Evolutionary conservation across 2,329 filamentous ascomycete genomes (phyloP).

Genomic region (Metarhizium anisopliae): DNA sequence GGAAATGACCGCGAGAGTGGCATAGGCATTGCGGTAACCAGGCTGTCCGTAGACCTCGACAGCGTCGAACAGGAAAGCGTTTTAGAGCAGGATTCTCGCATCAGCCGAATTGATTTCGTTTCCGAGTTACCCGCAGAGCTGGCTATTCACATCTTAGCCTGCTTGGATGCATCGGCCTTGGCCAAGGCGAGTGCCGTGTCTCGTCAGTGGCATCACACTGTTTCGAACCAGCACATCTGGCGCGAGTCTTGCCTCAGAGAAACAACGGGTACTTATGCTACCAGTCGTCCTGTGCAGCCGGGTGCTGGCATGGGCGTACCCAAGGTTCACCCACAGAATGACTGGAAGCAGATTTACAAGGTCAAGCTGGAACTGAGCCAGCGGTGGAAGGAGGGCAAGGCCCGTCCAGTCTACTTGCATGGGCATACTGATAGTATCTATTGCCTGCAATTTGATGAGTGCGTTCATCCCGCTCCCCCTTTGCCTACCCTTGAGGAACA

Average conservation of each 20-base stretch:
- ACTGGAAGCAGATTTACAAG: constrained; percentile 82
- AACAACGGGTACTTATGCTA: constrained; percentile 52
- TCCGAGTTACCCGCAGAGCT: constrained; percentile 46
- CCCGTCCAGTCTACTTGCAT: constrained; percentile 78
- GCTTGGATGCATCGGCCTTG: constrained; percentile 45
- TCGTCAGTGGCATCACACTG: constrained; percentile 36
- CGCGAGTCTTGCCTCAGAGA: constrained; percentile 53
- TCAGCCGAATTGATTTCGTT: constrained; percentile 51
- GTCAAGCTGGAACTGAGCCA: constrained; percentile 66
- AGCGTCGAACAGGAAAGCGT: constrained; percentile 22
- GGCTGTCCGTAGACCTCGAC: constrained; percentile 29
- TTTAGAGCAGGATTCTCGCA: constrained; percentile 27
- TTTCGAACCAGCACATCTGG: constrained; percentile 51
- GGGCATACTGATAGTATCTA: constrained; percentile 96
- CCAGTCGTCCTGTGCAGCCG: constrained; percentile 40
- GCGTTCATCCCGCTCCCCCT: constrained; percentile 26
- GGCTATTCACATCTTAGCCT: constrained; percentile 47
- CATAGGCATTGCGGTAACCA: constrained; percentile 49
- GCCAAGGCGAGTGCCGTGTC: constrained; percentile 41
- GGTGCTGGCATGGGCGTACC: constrained; percentile 51
- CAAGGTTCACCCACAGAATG: constrained; percentile 47
- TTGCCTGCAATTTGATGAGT: constrained; percentile 97
- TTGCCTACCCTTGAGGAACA: neutral
- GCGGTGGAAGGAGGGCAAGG: constrained; percentile 72
- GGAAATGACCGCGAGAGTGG: constrained; percentile 54